Conservation (phyloP, 2,329 filamentous ascomycete species). For the Fragosphaeria purpurea region DNA sequence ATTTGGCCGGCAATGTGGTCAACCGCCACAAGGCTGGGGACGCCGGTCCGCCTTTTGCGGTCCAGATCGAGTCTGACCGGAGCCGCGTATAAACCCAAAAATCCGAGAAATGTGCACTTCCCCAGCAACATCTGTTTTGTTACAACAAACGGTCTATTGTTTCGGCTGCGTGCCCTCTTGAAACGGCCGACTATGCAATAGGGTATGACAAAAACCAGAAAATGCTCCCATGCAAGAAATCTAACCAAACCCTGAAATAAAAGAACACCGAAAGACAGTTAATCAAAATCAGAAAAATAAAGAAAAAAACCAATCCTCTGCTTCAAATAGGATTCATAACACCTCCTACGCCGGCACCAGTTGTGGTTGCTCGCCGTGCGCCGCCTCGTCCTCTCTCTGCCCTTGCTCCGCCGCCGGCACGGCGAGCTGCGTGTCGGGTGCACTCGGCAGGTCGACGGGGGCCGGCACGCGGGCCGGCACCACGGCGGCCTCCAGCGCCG, state of each 20-base stretch:
- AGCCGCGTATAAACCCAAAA: not conserved
- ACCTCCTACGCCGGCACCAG: conserved; percentile 11
- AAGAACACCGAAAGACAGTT: not conserved
- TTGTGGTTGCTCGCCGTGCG: conserved; percentile 8
- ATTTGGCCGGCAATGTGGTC: no score
- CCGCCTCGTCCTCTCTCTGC: not conserved
- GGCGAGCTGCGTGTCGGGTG: conserved; percentile 28
- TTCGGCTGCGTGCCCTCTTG: no score
- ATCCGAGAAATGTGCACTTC: not conserved
- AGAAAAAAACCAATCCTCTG: no score
- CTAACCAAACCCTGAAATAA: not conserved
- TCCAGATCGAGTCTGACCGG: no score
- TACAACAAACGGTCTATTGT: no score
- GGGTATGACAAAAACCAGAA: not conserved
- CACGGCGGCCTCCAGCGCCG: conserved; percentile 60
- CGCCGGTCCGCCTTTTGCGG: no score
- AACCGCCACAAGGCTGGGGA: no score
- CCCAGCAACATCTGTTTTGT: no score
- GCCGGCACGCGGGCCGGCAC: conserved; percentile 13
- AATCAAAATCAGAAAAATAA: no score
- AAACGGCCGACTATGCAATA: not conserved
- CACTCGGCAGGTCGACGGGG: conserved; percentile 42
- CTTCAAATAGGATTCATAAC: no score
- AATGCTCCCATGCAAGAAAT: not conserved
- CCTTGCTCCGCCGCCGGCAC: not conserved